Base-by-base conservation (phyloP, 257 asterid species). In the Solanum sitiens region DNA sequence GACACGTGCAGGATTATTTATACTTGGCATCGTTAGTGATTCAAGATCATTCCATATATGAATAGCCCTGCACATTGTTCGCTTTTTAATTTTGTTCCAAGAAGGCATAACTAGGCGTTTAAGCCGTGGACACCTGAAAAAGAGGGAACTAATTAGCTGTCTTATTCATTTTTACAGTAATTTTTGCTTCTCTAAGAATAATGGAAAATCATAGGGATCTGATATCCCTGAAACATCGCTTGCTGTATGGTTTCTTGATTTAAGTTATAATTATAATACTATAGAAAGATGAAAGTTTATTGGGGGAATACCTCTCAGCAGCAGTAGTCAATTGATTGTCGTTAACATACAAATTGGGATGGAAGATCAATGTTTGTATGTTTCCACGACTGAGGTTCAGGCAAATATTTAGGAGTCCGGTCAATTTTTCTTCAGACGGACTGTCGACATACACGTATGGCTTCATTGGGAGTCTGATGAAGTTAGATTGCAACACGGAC, bases 91-190 rank as follows among this genome's bases (percentile, higher is more conserved):
- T 90, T 92, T 91, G 93, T 96, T 95, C 95, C 98, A 94, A 35
- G 95, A 96, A 6, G 98, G 98, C 98, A 96, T 94, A 47, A 96
- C 94, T 20, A 95, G 92, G 67, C 98, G 94, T 89, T 90, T 94
- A 32, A 96, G 95, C 63, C 39, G 90, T 2, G 96, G 98, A 87
- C 95, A 93, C 93, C 98, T 94, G 92, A 89, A 90, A 82, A 67
- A 83, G 84, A 71, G 15, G 74, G n/a, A 77, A 44, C 10, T 25
- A 45, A 44, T 77, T 25, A 77, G 7, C 15, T 77, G 59, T 76
- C 83, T 42, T n/a, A 5, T 76, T 76, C 61, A 76, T 40, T 44
- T 9, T 76, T 37, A 76, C 37, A 6, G 84, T 76, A 42, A 76
- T 3, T 18, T 76, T 77, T 77, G 84, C 63, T 77, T 44, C n/a